Evolutionary conservation across 495 filamentous ascomycete species (phyloP).

Genomic region (Hypoxylon fragiforme): DNA sequence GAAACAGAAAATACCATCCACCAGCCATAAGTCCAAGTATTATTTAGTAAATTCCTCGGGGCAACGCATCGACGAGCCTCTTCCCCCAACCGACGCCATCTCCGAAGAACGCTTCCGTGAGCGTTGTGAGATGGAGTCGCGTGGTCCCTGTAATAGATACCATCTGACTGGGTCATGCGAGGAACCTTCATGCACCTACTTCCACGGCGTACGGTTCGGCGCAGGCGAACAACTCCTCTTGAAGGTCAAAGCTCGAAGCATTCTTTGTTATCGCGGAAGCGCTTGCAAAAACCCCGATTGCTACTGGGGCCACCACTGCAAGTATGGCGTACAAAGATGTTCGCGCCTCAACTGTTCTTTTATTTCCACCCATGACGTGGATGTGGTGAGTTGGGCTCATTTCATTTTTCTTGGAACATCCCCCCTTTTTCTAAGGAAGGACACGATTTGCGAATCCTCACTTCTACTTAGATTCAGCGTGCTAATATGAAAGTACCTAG

Average conservation of each 20-base stretch:
- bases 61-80: slow-evolving; percentile 42
- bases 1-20: not conserved
- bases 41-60: slow-evolving; percentile 37
- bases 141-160: slow-evolving; percentile 43
- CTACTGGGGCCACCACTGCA: slow-evolving; percentile 41
- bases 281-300: slow-evolving; percentile 37
- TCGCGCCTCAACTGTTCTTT: slow-evolving; percentile 36
- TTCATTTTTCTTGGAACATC: too few relatives aligned
- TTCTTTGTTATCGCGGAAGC: slow-evolving; percentile 24
- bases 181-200: slow-evolving; percentile 33
- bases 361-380: slow-evolving; percentile 35
- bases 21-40: slow-evolving; percentile 8
- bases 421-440: too few relatives aligned
- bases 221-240: slow-evolving; percentile 30
- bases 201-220: slow-evolving; percentile 37
- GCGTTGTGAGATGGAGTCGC: slow-evolving; percentile 25
- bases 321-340: slow-evolving; percentile 27
- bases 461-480: too few relatives aligned
- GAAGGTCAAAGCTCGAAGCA: slow-evolving; percentile 32
- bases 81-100: slow-evolving; percentile 22
- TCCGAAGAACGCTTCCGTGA: slow-evolving; percentile 33
- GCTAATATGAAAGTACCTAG: not conserved
- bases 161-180: slow-evolving; percentile 40
- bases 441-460: too few relatives aligned
- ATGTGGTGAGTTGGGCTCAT: slow-evolving; percentile 35